These are phyloP conservation scores for Thelonectria rubi DNA, from an alignment of 2,329 filamentous ascomycete species.

Conservation along the genomic window DNA sequence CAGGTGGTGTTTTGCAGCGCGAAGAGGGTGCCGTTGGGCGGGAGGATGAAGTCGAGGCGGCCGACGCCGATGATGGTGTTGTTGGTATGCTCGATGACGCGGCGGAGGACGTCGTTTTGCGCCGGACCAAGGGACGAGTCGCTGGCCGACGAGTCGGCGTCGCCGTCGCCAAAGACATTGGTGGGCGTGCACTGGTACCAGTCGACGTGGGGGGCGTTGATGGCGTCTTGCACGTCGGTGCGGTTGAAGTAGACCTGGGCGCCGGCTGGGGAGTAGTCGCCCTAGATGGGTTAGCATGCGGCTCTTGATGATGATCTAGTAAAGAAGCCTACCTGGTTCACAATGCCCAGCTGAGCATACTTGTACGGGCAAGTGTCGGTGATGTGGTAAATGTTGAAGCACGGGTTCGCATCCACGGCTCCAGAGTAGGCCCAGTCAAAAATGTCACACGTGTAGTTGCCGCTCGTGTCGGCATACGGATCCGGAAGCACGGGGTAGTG, in stretches of 20 bases:
- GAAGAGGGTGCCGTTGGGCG: slow-evolving; percentile 75
- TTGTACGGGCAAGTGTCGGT: slow-evolving; percentile 74
- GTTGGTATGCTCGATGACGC: slow-evolving; percentile 45
- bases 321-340: slow-evolving; percentile 54
- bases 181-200: slow-evolving; percentile 42
- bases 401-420: slow-evolving; percentile 71
- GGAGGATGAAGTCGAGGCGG: slow-evolving; percentile 68
- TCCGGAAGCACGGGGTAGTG: slow-evolving; percentile 58
- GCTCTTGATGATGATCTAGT: rapidly evolving
- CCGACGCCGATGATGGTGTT: slow-evolving; percentile 46
- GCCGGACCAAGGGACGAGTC: slow-evolving; percentile 33
- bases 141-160: slow-evolving; percentile 28
- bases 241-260: slow-evolving; percentile 75
- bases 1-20: slow-evolving; percentile 84
- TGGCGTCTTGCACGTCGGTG: slow-evolving; percentile 72
- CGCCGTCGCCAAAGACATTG: slow-evolving; percentile 40
- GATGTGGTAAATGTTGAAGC: slow-evolving; percentile 81
- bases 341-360: slow-evolving; percentile 76
- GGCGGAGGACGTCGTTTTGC: slow-evolving; percentile 36
- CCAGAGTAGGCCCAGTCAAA: slow-evolving; percentile 65
- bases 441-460: slow-evolving; percentile 63
- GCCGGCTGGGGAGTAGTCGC: slow-evolving; percentile 70
- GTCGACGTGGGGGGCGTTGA: slow-evolving; percentile 65
- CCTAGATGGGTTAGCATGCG: slow-evolving; percentile 36
- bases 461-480: slow-evolving; percentile 40